Conservation (phyloP, 2,329 filamentous ascomycete genomes). For the Xylariaceae sp. region DNA sequence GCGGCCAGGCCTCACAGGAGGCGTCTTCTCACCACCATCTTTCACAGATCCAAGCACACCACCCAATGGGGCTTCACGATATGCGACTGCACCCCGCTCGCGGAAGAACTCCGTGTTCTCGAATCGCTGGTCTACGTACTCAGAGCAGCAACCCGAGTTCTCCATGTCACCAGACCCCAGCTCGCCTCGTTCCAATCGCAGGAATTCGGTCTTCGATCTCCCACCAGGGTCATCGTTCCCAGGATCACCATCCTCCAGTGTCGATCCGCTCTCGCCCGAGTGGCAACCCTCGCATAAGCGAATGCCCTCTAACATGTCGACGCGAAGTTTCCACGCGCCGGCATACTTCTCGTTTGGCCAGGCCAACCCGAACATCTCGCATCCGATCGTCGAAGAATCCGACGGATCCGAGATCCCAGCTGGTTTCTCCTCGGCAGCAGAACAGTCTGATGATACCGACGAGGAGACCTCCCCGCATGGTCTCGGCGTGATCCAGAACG, state of each 20-base stretch:
- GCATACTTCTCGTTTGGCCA: conserved; percentile 24
- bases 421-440: conserved; percentile 31
- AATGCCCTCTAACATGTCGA: conserved; percentile 51
- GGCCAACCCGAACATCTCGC: conserved; percentile 21
- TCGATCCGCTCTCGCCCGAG: conserved; percentile 60
- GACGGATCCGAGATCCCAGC: conserved; percentile 33
- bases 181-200: conserved; percentile 71
- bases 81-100: conserved; percentile 38
- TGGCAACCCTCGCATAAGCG: conserved; percentile 51
- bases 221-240: conserved; percentile 61
- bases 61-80: conserved; percentile 35
- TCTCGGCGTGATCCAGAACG: conserved; percentile 26
- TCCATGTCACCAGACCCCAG: conserved; percentile 69
- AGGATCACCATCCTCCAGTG: conserved; percentile 74
- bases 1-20: conserved; percentile 57
- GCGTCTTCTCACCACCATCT: conserved; percentile 55
- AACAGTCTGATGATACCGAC: conserved; percentile 35
- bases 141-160: conserved; percentile 57
- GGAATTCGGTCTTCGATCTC: conserved; percentile 74
- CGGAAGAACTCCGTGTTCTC: conserved; percentile 45
- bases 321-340: conserved; percentile 41
- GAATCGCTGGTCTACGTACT: conserved; percentile 61
- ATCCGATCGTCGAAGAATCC: conserved; percentile 28
- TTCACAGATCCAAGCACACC: conserved; percentile 40
- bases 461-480: conserved; percentile 24